Conservation (phyloP, 192 early-diverging fungal genomes). For the Backusella psychrophila region DNA sequence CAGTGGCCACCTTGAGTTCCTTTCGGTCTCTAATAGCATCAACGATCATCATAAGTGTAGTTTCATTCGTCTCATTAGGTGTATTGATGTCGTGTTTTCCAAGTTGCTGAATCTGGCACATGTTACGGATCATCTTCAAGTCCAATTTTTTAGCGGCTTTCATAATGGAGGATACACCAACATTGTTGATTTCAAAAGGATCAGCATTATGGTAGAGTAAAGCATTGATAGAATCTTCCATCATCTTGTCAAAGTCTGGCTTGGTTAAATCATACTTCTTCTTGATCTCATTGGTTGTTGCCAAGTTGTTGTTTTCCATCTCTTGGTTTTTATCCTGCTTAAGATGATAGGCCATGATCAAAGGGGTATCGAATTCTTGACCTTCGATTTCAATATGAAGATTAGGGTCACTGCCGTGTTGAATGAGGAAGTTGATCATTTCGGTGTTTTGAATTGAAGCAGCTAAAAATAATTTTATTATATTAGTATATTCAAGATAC, state of each 20-base stretch:
- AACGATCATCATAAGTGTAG: conserved; percentile 25
- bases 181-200: conserved; percentile 16
- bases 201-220: conserved; percentile 8
- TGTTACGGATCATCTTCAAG: background rate
- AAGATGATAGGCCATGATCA: conserved; percentile 15
- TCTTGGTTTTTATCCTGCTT: background rate
- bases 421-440: conserved; percentile 24
- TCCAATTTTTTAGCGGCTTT: conserved; percentile 15
- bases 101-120: background rate
- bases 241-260: conserved; percentile 11
- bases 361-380: background rate
- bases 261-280: conserved; percentile 14
- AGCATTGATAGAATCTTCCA: background rate
- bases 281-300: conserved; percentile 6
- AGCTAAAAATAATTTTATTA: conserved; percentile 14
- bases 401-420: conserved; percentile 23
- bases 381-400: background rate
- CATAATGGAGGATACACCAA: conserved; percentile 10
- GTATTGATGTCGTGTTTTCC: conserved; percentile 10
- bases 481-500: background rate
- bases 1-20: background rate
- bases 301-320: background rate
- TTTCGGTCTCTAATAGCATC: background rate
- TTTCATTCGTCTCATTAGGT: conserved; percentile 17
- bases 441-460: conserved; percentile 15